Base-by-base conservation (phyloP, 768 basidiomycete genomes). In the Suillus subluteus region DNA sequence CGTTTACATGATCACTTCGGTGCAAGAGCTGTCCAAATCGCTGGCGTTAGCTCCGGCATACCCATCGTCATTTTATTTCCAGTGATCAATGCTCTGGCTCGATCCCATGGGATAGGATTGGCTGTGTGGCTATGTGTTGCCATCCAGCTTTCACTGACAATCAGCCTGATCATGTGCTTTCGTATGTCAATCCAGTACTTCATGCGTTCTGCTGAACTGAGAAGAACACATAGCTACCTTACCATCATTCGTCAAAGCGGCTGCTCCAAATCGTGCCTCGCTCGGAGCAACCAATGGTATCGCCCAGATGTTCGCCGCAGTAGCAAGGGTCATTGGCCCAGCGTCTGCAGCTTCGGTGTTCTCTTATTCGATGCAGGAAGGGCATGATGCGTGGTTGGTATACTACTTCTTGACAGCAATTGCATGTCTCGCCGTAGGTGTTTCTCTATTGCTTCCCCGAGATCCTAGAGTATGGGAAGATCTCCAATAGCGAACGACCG, bases 1-100 rank as follows among this genome's bases (percentile, higher is more conserved):
- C 76, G 71, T 40, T 76, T 89, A 26, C 81, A 88, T 62, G 82
- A 86, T 46, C 77, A 78, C 7, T 85, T 83, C 62, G 92, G 92
- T 5, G 83, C 88, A 30, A 3, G 8, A 8, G 7, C 26, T 2
- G 30, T 52, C 6, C 7, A 8, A 30, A 8, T 30, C 3, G 6
- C 26, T 1, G 26, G 52, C 7, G 7, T 30, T 52, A 1, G 26
- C 52, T 30, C 52, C 7, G 26, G 52, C 4, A 52, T 30, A 30
- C 52, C 52, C 13, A 30, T 16, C 7, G 26, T 52, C 6, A 7
- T 52, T 16, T 52, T 52, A 52, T 30, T 52, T 2, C 52, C 52
- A 2, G 26, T 52, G 3, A 30, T 30, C 3, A 52, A 52, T 30
- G 15, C 26, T 3, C 26, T 52, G 26, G 52, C 52, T 30, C 52